phyloP scores from a whole-genome alignment of 345 rosid genomes.

The Populus nigra region DNA sequence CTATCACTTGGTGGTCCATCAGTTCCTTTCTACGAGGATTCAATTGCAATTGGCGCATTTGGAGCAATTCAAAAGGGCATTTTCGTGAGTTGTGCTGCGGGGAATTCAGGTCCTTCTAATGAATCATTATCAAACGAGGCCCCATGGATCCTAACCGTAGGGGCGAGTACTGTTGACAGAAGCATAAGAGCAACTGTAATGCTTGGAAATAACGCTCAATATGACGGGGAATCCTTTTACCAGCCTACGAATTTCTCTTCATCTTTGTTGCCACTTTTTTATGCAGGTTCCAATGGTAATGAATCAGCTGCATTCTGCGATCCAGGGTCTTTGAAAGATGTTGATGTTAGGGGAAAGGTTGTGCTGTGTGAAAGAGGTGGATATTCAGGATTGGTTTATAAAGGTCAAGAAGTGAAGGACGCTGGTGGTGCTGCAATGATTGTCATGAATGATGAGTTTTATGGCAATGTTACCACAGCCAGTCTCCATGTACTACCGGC shows the following conservation, averaged over 20 bases:
- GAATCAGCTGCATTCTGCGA: not conserved
- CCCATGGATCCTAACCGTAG: slow-evolving; percentile 44
- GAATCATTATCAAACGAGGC: slow-evolving; percentile 25
- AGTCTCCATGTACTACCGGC: slow-evolving; percentile 11
- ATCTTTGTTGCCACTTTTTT: slow-evolving; percentile 9
- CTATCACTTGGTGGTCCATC: slow-evolving; percentile 42
- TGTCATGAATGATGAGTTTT: not conserved
- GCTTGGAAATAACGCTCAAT: slow-evolving; percentile 25
- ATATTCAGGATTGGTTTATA: not conserved
- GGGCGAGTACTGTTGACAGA: slow-evolving; percentile 38
- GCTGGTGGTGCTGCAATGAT: slow-evolving; percentile 21
- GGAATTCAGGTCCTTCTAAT: slow-evolving; percentile 33
- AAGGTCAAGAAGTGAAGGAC: slow-evolving; percentile 18
- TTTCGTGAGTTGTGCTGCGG: slow-evolving; percentile 39
- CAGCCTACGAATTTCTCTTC: slow-evolving; percentile 2
- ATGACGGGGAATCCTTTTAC: slow-evolving; percentile 11
- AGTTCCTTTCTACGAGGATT: slow-evolving; percentile 24
- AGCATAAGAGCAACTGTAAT: slow-evolving; percentile 26
- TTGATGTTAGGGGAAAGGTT: slow-evolving; percentile 8
- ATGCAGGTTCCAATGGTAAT: slow-evolving; percentile 1
- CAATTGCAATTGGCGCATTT: slow-evolving; percentile 35
- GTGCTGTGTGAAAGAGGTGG: slow-evolving; percentile 11
- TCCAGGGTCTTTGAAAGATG: slow-evolving; percentile 2
- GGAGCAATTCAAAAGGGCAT: slow-evolving; percentile 31
- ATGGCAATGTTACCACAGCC: not conserved